Conservation (phyloP, 2,329 filamentous ascomycete species). For the Xylaria hypoxylon region DNA sequence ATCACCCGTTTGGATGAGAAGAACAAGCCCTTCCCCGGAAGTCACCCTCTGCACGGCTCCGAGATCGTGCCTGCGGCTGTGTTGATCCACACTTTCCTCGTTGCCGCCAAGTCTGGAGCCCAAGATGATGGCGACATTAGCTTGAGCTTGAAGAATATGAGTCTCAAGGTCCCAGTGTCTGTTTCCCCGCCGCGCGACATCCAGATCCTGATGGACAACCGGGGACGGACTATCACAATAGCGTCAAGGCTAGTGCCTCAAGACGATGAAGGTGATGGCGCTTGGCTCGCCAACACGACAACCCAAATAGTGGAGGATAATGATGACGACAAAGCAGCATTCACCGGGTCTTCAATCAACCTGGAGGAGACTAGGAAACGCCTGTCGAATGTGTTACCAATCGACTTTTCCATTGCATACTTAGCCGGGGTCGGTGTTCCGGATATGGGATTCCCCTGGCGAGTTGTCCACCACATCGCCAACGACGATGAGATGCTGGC, state of each 20-base stretch:
- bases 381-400: neutral
- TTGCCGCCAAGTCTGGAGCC: neutral
- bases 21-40: constrained; percentile 15
- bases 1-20: constrained; percentile 10
- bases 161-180: neutral
- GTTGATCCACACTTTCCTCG: neutral
- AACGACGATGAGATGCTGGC: constrained; percentile 2
- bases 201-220: constrained; percentile 5
- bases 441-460: constrained; percentile 9
- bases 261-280: neutral
- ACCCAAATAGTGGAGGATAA: constrained; percentile 2
- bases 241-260: constrained; percentile 8
- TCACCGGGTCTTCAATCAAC: neutral
- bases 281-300: constrained; percentile 9
- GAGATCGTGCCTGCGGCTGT: constrained; percentile 2
- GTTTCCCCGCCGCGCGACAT: constrained; percentile 6
- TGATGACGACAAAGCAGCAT: constrained; percentile 9
- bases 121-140: too few species aligned
- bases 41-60: constrained; percentile 1
- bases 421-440: neutral
- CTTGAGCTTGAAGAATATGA: constrained; percentile 1
- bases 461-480: neutral
- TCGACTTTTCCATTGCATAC: neutral
- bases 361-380: neutral
- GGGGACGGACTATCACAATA: constrained; percentile 6